Conservation (phyloP, 371 early-diverging fungal genomes). For the Mucor circinelloides region DNA sequence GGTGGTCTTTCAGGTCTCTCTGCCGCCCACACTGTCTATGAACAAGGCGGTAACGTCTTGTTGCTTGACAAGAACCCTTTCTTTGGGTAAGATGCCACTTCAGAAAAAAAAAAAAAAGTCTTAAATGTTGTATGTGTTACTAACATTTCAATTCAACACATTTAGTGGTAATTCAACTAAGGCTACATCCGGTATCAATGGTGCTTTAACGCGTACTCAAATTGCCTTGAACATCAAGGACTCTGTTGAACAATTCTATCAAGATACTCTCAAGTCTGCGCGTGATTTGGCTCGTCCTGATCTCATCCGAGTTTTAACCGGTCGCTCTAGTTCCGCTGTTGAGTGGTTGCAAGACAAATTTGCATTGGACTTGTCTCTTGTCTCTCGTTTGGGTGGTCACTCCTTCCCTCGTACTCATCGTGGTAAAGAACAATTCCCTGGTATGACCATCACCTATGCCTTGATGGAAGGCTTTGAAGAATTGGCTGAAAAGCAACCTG, state of each 20-base stretch:
- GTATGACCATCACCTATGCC: constrained; percentile 95
- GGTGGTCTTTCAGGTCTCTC: constrained; percentile 91
- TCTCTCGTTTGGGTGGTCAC: constrained; percentile 92
- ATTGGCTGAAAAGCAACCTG: constrained; percentile 65
- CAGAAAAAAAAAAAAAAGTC: neutral
- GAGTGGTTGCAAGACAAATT: constrained; percentile 94
- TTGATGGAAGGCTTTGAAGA: constrained; percentile 89
- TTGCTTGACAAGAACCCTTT: constrained; percentile 90
- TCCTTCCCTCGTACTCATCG: constrained; percentile 92
- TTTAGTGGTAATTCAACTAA: constrained; percentile 88
- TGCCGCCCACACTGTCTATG: constrained; percentile 85
- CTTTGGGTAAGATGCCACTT: constrained; percentile 68
- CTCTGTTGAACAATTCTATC: constrained; percentile 84
- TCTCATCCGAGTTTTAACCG: constrained; percentile 87
- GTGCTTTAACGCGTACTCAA: constrained; percentile 86
- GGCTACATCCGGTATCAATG: constrained; percentile 98
- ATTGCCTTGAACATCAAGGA: constrained; percentile 73
- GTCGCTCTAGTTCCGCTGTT: constrained; percentile 85
- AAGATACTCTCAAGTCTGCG: constrained; percentile 88
- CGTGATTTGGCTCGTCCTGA: constrained; percentile 83
- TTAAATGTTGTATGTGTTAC: neutral
- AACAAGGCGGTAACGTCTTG: constrained; percentile 85
- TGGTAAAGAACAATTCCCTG: constrained; percentile 93
- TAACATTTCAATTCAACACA: neutral
- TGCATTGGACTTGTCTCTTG: constrained; percentile 81